phyloP scores from a whole-genome alignment of 202 grass and related monocot genomes.

The Thinopyrum obtusiflorum region DNA sequence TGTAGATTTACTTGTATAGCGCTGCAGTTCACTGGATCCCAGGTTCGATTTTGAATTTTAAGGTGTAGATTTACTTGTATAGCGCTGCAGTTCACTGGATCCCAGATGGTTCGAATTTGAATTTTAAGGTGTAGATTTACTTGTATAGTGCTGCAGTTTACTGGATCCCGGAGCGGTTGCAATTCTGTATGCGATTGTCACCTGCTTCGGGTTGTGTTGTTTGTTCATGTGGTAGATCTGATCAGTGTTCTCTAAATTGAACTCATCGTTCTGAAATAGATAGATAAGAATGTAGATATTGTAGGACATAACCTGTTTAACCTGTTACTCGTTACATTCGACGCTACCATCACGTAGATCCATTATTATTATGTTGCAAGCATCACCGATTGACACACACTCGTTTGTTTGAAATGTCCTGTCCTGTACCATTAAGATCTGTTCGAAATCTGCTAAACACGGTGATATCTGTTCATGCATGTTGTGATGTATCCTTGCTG shows the following conservation, averaged over 20 bases:
- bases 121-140: too few relatives aligned
- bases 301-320: not conserved
- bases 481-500: not conserved
- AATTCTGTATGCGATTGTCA: not conserved
- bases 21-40: too few relatives aligned
- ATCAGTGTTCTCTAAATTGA: not conserved
- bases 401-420: too few relatives aligned
- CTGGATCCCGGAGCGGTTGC: not conserved
- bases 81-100: not conserved
- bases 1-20: too few relatives aligned
- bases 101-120: too few relatives aligned
- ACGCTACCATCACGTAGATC: not conserved
- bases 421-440: not conserved
- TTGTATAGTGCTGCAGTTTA: too few relatives aligned
- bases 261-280: not conserved
- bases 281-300: not conserved
- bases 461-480: too few relatives aligned
- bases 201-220: not conserved
- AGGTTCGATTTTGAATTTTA: not conserved
- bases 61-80: not conserved
- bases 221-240: not conserved
- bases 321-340: not conserved
- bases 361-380: not conserved
- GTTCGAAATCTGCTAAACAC: not conserved
- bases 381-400: not conserved